Percentiles rank a stretch among this genome's conserved stretches.
phyloP scores from a whole-genome alignment of 1,284 basidiomycete species.

The Cryptococcus sp. region DNA sequence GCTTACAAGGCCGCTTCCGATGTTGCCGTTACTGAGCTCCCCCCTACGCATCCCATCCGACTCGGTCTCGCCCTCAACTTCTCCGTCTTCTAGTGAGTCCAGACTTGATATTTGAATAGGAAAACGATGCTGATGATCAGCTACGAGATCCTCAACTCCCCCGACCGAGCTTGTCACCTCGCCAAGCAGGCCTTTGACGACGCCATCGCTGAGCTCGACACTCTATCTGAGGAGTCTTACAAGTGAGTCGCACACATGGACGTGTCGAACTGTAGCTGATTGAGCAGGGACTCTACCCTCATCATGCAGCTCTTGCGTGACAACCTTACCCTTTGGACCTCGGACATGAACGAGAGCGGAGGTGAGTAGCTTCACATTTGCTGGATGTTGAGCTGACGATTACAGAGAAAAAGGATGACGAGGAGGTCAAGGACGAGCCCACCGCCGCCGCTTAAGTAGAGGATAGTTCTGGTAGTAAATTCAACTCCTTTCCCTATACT shows the following conservation, averaged over 20 bases:
- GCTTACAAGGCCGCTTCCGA: constrained; percentile 99
- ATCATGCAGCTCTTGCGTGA: constrained; percentile 99
- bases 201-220: constrained; percentile 99
- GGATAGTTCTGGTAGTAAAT: neutral
- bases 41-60: constrained; percentile 98
- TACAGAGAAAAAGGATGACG: constrained; percentile 34
- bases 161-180: constrained; percentile 97
- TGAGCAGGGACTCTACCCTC: constrained; percentile 70
- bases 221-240: constrained; percentile 98
- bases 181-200: constrained; percentile 99
- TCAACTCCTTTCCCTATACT: neutral
- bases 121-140: constrained; percentile 13
- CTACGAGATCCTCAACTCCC: constrained; percentile 98
- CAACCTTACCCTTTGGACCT: constrained; percentile 97
- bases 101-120: neutral
- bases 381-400: constrained; percentile 1
- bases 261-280: too few species aligned
- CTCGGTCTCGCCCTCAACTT: constrained; percentile 99
- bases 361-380: constrained; percentile 14
- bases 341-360: constrained; percentile 66
- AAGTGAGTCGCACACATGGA: constrained; percentile 58
- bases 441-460: constrained; percentile 18
- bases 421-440: constrained; percentile 39
- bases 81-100: constrained; percentile 83
- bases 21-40: constrained; percentile 94